Evolutionary conservation across 805 yeast genomes (phyloP).

Genomic region (Starmerella ratchasimensis): DNA sequence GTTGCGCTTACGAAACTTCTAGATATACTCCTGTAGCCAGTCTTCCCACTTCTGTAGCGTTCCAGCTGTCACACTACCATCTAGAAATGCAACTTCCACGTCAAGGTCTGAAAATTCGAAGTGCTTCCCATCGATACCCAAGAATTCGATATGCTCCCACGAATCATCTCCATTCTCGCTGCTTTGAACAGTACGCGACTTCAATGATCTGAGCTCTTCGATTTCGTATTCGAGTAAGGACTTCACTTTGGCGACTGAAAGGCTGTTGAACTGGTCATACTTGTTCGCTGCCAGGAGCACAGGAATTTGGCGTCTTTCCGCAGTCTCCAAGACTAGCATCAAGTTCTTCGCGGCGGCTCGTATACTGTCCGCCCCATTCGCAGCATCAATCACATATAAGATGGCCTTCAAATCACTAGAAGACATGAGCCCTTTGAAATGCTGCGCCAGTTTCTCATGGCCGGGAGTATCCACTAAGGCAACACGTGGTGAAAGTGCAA

Average conservation of each 20-base stretch:
- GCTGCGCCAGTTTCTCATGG: constrained; percentile 55
- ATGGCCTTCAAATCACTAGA: constrained; percentile 40
- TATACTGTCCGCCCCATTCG: constrained; percentile 37
- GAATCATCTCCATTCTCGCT: constrained; percentile 25
- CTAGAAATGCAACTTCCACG: constrained; percentile 44
- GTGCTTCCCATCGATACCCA: constrained; percentile 26
- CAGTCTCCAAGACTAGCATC: constrained; percentile 42
- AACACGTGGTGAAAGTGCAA: neutral
- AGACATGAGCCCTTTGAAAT: constrained; percentile 38
- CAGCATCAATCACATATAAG: constrained; percentile 65
- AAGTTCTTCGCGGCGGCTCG: constrained; percentile 45
- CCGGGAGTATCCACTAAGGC: constrained; percentile 75
- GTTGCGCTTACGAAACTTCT: too few relatives aligned
- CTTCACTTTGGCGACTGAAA: constrained; percentile 51
- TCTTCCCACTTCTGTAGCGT: constrained; percentile 49
- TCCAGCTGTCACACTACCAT: constrained; percentile 55
- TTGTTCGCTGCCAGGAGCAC: constrained; percentile 72
- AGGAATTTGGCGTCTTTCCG: constrained; percentile 56
- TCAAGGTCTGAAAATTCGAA: constrained; percentile 60
- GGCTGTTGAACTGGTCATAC: constrained; percentile 68
- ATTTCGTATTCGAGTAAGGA: constrained; percentile 51
- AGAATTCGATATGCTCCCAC: constrained; percentile 31
- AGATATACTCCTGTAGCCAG: constrained; percentile 52
- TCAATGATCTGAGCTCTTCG: constrained; percentile 38
- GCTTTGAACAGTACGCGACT: constrained; percentile 31